A percentile compares a stretch with the other conserved stretches of the same genome.
Conservation (phyloP, 2,329 filamentous ascomycete genomes). For the Fonsecaea monophora region DNA sequence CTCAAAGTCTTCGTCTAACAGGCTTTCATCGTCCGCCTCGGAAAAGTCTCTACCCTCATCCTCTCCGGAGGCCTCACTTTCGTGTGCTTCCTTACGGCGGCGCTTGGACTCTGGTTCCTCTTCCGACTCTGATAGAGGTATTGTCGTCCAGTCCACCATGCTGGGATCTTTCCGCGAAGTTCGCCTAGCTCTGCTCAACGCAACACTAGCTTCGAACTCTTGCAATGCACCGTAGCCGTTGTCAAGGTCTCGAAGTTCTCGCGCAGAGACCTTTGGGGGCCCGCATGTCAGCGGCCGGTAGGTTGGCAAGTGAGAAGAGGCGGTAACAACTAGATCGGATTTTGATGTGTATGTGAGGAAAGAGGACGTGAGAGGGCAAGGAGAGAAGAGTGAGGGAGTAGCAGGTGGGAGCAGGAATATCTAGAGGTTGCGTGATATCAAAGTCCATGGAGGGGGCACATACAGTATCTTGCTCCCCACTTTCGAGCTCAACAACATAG, state of each 20-base stretch:
- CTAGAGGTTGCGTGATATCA: not conserved
- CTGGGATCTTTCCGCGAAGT: conserved; percentile 12
- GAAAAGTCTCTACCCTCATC: not conserved
- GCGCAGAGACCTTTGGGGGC: conserved; percentile 29
- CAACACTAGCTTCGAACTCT: conserved; percentile 20
- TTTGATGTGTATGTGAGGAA: not conserved
- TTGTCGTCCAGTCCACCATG: conserved; percentile 26
- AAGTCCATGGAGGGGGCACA: conserved; percentile 28
- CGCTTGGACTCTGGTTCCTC: conserved; percentile 18
- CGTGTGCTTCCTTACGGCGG: conserved; percentile 18
- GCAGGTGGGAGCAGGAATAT: not conserved
- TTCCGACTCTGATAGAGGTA: conserved; percentile 35
- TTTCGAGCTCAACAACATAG: conserved; percentile 47
- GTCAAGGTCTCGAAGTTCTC: conserved; percentile 26
- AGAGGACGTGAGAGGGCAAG: not conserved
- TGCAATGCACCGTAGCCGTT: conserved; percentile 25
- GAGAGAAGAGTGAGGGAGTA: not conserved
- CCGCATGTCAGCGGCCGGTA: conserved; percentile 19
- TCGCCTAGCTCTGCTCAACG: conserved; percentile 10
- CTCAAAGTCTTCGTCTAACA: conserved; percentile 21
- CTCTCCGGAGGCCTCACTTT: conserved; percentile 13
- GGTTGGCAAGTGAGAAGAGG: not conserved
- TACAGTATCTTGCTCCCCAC: conserved; percentile 48
- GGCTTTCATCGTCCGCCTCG: conserved; percentile 18
- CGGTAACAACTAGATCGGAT: not conserved